Evolutionary conservation across 768 basidiomycete species (phyloP).

Genomic region (Panus rudis): DNA sequence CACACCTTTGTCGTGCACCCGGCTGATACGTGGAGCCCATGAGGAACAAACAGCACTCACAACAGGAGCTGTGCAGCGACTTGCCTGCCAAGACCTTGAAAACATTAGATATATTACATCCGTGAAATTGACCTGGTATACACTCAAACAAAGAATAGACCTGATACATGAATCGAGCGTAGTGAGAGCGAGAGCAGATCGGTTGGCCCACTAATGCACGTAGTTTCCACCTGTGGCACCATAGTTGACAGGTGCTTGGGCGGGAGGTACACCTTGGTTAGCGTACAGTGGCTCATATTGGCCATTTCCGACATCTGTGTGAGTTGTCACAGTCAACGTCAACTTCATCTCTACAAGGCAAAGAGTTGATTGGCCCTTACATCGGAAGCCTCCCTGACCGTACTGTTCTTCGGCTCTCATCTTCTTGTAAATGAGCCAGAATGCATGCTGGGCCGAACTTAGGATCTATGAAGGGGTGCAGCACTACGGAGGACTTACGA

Average conservation of each 20-base stretch:
- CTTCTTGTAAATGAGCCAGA: slow-evolving; percentile 88
- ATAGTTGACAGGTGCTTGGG: slow-evolving; percentile 19
- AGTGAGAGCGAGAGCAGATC: too few relatives aligned
- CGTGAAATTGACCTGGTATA: too few relatives aligned
- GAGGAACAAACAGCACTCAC: too few relatives aligned
- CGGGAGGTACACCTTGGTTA: slow-evolving; percentile 10
- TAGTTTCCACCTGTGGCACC: slow-evolving; percentile 23
- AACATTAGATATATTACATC: too few relatives aligned
- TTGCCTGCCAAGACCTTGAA: too few relatives aligned
- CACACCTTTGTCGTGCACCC: too few relatives aligned
- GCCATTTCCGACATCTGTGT: slow-evolving; percentile 26
- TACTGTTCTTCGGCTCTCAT: slow-evolving; percentile 83
- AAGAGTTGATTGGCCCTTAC: slow-evolving; percentile 46
- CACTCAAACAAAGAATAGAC: too few relatives aligned
- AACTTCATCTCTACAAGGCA: background rate
- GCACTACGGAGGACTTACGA: slow-evolving; percentile 28
- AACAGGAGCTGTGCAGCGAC: too few relatives aligned
- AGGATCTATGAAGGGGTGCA: background rate
- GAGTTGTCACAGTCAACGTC: background rate
- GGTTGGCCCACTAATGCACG: slow-evolving; percentile 18
- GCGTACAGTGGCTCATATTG: slow-evolving; percentile 21
- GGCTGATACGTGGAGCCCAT: too few relatives aligned
- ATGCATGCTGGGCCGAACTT: slow-evolving; percentile 49
- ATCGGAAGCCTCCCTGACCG: slow-evolving; percentile 68
- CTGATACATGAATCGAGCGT: too few relatives aligned